Conservation (phyloP, 192 early-diverging fungal species). For the Globomyces pollinis-pini region DNA sequence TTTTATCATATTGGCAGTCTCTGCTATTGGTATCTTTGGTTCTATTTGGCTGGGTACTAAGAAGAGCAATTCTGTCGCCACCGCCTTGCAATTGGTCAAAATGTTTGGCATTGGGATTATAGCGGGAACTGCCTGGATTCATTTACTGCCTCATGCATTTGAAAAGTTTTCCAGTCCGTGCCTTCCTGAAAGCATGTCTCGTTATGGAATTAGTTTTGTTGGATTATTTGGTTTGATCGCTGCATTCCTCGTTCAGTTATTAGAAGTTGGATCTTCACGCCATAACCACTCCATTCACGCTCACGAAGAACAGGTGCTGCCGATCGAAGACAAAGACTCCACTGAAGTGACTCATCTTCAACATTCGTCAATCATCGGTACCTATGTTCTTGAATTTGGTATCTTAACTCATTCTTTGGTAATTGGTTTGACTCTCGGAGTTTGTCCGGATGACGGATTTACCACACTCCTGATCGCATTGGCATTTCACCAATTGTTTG, state of each 20-base stretch:
- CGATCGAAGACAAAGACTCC: not conserved
- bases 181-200: not conserved
- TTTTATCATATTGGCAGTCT: conserved; percentile 1
- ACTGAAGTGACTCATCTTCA: too few species aligned
- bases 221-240: conserved; percentile 25
- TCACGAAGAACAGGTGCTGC: too few species aligned
- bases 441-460: conserved; percentile 13
- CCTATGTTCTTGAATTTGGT: conserved; percentile 31
- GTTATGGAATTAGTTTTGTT: not conserved
- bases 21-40: not conserved
- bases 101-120: conserved; percentile 45
- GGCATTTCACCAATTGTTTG: conserved; percentile 38
- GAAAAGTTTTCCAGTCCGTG: not conserved
- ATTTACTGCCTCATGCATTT: conserved; percentile 21
- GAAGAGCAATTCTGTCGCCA: too few species aligned
- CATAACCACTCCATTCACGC: conserved; percentile 18
- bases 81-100: too few species aligned
- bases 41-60: not conserved
- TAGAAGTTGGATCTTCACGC: conserved; percentile 15
- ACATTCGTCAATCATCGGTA: conserved; percentile 2
- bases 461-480: conserved; percentile 32
- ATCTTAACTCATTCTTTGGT: conserved; percentile 38
- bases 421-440: conserved; percentile 39
- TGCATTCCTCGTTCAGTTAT: conserved; percentile 22
- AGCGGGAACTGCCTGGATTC: conserved; percentile 32